Evolutionary conservation across 495 filamentous ascomycete genomes (phyloP), one percentile per base, ranked within the genome.

Genomic region (Aspergillus sclerotiicarbonarius): DNA sequence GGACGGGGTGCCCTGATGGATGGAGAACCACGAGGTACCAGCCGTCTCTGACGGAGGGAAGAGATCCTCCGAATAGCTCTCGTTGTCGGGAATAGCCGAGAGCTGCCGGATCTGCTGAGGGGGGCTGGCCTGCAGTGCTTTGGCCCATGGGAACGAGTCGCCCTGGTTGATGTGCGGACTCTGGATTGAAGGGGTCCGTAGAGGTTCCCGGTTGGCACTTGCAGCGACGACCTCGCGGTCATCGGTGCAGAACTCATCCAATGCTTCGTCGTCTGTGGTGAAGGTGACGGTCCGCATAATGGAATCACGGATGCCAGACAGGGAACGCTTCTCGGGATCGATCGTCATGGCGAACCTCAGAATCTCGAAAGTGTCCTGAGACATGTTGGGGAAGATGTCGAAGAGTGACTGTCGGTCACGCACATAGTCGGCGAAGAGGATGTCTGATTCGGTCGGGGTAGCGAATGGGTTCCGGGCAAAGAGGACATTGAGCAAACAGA

Each of bases 341-440:
- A 98, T 76, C 60, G 90, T 87, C 80, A 98, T 80, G 65, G 90
- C 91, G 67, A 92, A 83, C 30, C 86, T 82, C 72, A 98, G 82
- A 60, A 98, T 91, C 71, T 96, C 90, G 67, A 88, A 98, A 0
- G 94, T 96, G 67, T 98, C 94, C 68, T 95, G 91, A 56, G 93
- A 96, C 91, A 98, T 93, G 71, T 91, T 95, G 29, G 94, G 91
- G 72, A 98, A 98, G 66, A 98, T 91, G 73, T 98, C 94, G 75
- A 98, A 98, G 29, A 98, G 83, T 10, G 90, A 94, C 72, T 98
- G 91, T 67, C 87, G 87, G 77, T 98, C 92, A 52, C 88, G 84
- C 56, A 88, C 89, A 71, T 93, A 98, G 70, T 98, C 94, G 53
- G 90, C 77, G 70, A 93, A 98, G 31, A 98, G 76, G 37, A 90